A percentile compares a stretch with the other conserved stretches of the same genome.
phyloP scores from a whole-genome alignment of 352 stramenopile genomes.

The Phytophthora rubi region DNA sequence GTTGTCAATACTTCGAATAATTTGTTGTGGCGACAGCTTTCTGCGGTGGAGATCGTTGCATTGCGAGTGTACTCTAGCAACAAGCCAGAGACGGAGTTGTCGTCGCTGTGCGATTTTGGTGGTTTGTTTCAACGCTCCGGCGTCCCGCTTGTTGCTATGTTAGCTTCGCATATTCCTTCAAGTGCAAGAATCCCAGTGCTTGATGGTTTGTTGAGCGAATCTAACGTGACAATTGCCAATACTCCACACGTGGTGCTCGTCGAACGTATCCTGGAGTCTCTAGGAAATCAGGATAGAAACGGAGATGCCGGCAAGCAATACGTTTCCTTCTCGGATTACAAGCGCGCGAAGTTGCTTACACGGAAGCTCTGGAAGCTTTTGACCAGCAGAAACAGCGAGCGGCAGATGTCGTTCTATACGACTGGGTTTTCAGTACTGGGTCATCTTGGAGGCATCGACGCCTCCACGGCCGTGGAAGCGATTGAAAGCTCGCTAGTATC shows the following conservation, averaged over 20 bases:
- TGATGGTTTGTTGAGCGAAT: constrained; percentile 29
- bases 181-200: constrained; percentile 23
- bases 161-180: constrained; percentile 21
- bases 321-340: constrained; percentile 40
- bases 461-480: constrained; percentile 17
- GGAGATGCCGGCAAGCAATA: constrained; percentile 11
- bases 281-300: constrained; percentile 16
- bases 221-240: constrained; percentile 3
- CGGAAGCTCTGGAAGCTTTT: constrained; percentile 51
- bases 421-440: constrained; percentile 44
- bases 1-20: constrained; percentile 12
- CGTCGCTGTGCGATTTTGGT: constrained; percentile 29
- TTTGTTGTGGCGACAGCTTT: constrained; percentile 34
- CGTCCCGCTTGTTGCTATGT: constrained; percentile 37
- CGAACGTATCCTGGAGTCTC: constrained; percentile 39
- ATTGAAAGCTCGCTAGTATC: constrained; percentile 40
- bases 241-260: constrained; percentile 42
- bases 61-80: constrained; percentile 32
- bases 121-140: constrained; percentile 30
- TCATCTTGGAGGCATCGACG: constrained; percentile 40
- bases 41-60: constrained; percentile 41
- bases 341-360: constrained; percentile 45
- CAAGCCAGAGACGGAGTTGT: constrained; percentile 15
- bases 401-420: constrained; percentile 37
- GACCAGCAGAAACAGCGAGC: constrained; percentile 14